Evolutionary conservation across 495 filamentous ascomycete species (phyloP).

Genomic region (Penicillium alfredii): DNA sequence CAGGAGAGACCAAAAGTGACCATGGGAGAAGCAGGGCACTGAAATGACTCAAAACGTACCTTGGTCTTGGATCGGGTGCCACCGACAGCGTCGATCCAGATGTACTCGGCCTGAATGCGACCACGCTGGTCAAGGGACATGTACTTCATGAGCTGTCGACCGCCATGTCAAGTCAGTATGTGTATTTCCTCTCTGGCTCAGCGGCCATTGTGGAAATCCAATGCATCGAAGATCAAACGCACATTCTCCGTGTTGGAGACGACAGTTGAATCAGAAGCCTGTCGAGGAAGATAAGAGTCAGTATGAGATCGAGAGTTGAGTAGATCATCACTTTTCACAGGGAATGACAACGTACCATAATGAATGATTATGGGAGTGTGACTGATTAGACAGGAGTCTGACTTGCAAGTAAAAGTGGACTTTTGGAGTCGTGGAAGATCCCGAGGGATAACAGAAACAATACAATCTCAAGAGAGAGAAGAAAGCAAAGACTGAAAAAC

Average conservation of each 20-base stretch:
- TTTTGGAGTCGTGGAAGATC: slow-evolving; percentile 9
- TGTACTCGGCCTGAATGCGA: slow-evolving; percentile 82
- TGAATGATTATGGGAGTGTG: slow-evolving; percentile 36
- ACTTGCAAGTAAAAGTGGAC: slow-evolving; percentile 17
- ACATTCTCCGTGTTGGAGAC: slow-evolving; percentile 68
- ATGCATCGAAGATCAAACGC: slow-evolving; percentile 38
- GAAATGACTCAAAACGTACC: slow-evolving; percentile 63
- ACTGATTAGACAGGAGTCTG: slow-evolving; percentile 24
- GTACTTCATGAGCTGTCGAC: slow-evolving; percentile 80
- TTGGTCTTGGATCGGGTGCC: slow-evolving; percentile 85
- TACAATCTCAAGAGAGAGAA: slow-evolving; percentile 14
- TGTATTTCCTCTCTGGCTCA: slow-evolving; percentile 29
- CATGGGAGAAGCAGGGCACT: slow-evolving; percentile 9
- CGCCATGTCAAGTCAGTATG: slow-evolving; percentile 35
- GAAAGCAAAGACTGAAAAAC: slow-evolving; percentile 6
- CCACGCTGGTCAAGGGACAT: slow-evolving; percentile 85
- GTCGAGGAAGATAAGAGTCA: slow-evolving; percentile 10
- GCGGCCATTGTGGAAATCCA: slow-evolving; percentile 32
- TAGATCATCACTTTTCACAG: slow-evolving; percentile 6
- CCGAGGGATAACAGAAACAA: too few relatives aligned
- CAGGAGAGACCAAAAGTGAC: neutral
- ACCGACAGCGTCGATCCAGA: slow-evolving; percentile 86
- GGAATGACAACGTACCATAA: slow-evolving; percentile 32
- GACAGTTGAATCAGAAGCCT: slow-evolving; percentile 50
- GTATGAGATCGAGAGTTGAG: neutral